Evolutionary conservation across 768 basidiomycete genomes (phyloP), one percentile per base, ranked within the genome.

Genomic region (Boletus pseudopeckii): DNA sequence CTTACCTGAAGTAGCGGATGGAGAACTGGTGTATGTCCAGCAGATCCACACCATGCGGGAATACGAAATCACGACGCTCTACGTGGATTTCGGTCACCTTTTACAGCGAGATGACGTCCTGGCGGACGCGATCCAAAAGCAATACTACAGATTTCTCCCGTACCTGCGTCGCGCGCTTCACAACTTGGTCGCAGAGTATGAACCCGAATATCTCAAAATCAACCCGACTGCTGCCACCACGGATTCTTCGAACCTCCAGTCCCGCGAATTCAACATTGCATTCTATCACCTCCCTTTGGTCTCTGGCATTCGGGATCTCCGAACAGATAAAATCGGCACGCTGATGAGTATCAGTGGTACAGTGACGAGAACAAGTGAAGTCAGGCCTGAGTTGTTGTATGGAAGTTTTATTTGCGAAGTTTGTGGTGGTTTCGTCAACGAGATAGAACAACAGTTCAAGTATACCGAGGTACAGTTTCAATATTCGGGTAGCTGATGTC

Each of bases 381-480:
- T 99, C 42, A 79, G 97, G 30, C 97, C 97, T 2, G 97, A 98
- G 72, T 73, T 99, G 45, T 77, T 98, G 18, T 94, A 81, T 63
- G 97, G 96, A 18, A 94, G 90, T 54, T 99, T 97, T 69, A 83
- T 88, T 44, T 99, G 97, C 62, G 88, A 92, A 70, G 80, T 87
- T 40, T 99, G 97, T 66, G 80, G 83, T 43, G 91, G 89, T 30
- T 75, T 88, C 11, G 87, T 98, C 24, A 83, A 88, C 50, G 96
- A 98, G 65, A 86, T 99, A 45, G 97, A 99, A 67, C 97, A 99
- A 68, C 97, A 99, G 68, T 99, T 99, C 81, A 99, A 98, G 69
- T 98, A 98, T 69, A 99, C 97, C 18, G 97, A 98, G 78, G 94
- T 94, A 60, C 46, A 13, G 65, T 48, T 18, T 38, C 46, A 1